Evolutionary conservation across 176 grass and related monocot species (phyloP).

Genomic region (Phragmites australis): DNA sequence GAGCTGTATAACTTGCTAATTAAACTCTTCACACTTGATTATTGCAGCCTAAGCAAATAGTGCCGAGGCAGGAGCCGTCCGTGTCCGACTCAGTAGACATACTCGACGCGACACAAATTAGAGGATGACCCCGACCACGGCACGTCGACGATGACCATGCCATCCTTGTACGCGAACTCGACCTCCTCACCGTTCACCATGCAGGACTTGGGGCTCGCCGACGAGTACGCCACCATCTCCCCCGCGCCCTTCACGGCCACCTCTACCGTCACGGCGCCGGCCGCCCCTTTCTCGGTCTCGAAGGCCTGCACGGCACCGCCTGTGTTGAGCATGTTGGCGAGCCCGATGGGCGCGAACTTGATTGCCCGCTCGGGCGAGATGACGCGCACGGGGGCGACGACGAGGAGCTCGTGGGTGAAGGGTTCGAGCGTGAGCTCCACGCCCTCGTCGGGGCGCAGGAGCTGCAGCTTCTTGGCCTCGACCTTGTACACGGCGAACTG

Average conservation of each 20-base stretch:
- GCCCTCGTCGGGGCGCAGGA: slow-evolving; percentile 49
- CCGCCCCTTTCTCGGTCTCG: not conserved
- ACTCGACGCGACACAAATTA: slow-evolving; percentile 55
- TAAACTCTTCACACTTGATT: not conserved
- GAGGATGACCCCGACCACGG: slow-evolving; percentile 75
- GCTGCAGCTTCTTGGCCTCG: slow-evolving; percentile 46
- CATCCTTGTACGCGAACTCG: slow-evolving; percentile 52
- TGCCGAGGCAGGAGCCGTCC: not conserved
- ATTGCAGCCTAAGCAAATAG: not conserved
- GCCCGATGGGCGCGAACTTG: slow-evolving; percentile 71
- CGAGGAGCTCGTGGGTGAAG: slow-evolving; percentile 84
- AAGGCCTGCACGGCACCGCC: slow-evolving; percentile 70
- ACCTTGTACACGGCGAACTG: slow-evolving; percentile 65
- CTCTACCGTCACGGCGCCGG: slow-evolving; percentile 23
- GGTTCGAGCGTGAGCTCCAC: slow-evolving; percentile 65
- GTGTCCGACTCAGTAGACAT: slow-evolving; percentile 40
- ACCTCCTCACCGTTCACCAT: slow-evolving; percentile 58
- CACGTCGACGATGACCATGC: slow-evolving; percentile 58
- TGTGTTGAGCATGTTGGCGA: slow-evolving; percentile 86
- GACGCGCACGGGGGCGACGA: slow-evolving; percentile 61
- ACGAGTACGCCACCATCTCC: slow-evolving; percentile 70
- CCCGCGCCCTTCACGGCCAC: slow-evolving; percentile 71
- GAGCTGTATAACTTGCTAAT: not conserved
- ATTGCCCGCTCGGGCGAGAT: slow-evolving; percentile 9
- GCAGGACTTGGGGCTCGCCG: slow-evolving; percentile 52